Base-by-base conservation (phyloP, 129 eudicot species). In the Helichrysum umbraculigerum region DNA sequence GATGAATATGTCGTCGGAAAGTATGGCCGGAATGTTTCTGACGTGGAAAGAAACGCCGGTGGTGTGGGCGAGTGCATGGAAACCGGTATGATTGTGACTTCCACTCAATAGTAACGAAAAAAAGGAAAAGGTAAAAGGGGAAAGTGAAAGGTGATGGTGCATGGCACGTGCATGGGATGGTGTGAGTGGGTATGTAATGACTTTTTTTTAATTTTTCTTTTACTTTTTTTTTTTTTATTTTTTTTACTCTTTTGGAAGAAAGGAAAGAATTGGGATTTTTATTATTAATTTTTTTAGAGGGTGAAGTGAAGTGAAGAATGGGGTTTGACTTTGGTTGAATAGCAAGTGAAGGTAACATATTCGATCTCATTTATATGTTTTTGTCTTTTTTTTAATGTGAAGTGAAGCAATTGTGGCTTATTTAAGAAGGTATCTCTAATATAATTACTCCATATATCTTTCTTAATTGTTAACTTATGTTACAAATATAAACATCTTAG, bases 51-150 rank as follows among this genome's bases (percentile, higher is more conserved):
- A 91, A 70, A 93, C 86, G 81, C 86, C 97, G 88, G 99, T 91
- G 87, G 96, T 95, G 81, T 95, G 99, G 99, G 96, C 99, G 10
- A 88, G 97, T 82, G 97, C 97, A 78, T 95, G 99, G 99, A 89
- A 78, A 83, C 90, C 92, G 84, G 61, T 80, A 22, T 94, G 82
- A 83, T 81, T 41, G 78, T 52, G 80, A 78, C 86, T 75, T 63
- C 73, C 86, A 79, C 86, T 65, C 22, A 39, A 77, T n/a, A 82
- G 52, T 15, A 42, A 33, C 22, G 65, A 63, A 34, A 35, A 22
- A 30, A 34, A 19, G 7, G 19, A 51, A 47, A 73, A 54, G 28
- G 79, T 3, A n/a, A 62, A 76, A 39, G 77, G 73, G 15, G 66
- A 78, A 76, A 66, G 72, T 66, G 65, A 75, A 73, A 59, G 72